Evolutionary conservation across 768 basidiomycete genomes (phyloP).

Genomic region (Suillus subluteus): DNA sequence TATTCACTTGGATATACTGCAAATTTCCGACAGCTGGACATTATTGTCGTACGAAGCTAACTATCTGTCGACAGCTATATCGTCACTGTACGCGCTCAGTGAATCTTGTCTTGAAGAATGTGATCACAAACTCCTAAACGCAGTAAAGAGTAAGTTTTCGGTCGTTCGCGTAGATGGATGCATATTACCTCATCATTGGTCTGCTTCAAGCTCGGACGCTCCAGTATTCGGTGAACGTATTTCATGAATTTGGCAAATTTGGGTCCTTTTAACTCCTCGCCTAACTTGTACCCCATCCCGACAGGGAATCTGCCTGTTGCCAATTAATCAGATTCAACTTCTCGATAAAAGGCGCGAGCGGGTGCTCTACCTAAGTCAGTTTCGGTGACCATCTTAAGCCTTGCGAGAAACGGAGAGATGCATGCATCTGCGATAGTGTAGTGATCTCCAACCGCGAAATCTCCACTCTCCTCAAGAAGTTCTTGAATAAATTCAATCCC

Average conservation of each 20-base stretch:
- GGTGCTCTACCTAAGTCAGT: conserved; percentile 39
- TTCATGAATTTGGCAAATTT: conserved; percentile 52
- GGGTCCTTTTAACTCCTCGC: conserved; percentile 42
- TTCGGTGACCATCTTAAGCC: conserved; percentile 43
- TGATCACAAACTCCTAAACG: background rate
- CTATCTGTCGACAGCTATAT: background rate
- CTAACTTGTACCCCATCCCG: conserved; percentile 49
- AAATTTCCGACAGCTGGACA: background rate
- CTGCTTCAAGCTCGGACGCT: conserved; percentile 7
- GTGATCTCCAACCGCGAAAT: conserved; percentile 38
- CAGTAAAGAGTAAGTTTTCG: background rate
- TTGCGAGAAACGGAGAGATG: conserved; percentile 56
- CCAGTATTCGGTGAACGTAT: conserved; percentile 51
- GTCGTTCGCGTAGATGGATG: background rate
- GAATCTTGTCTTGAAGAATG: background rate
- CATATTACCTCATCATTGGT: background rate
- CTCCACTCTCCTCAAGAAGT: conserved; percentile 52
- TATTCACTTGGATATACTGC: background rate
- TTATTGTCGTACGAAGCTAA: background rate
- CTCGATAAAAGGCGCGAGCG: background rate
- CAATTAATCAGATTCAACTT: background rate
- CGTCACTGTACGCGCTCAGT: background rate
- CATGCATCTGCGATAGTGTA: conserved; percentile 66
- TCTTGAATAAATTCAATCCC: conserved; percentile 51
- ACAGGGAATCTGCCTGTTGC: conserved; percentile 52